Evolutionary conservation across 257 asterid genomes (phyloP).

Genomic region (Ligustrum vulgare): DNA sequence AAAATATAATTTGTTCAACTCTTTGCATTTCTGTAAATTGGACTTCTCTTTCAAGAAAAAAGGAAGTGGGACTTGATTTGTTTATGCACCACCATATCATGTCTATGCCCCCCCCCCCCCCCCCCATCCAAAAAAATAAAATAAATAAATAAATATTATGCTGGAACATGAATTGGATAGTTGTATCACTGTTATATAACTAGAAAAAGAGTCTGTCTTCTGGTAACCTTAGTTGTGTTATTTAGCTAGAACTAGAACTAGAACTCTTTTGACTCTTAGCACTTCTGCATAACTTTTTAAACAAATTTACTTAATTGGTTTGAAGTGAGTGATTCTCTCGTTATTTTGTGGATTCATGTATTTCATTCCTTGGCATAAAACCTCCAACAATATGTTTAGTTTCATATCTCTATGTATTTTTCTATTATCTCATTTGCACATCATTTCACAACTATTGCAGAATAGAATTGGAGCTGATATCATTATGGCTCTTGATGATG

Average conservation of each 20-base stretch:
- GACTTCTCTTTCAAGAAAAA: too few species aligned
- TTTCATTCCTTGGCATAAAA: background rate
- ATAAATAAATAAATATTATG: too few species aligned
- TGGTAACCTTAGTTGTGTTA: background rate
- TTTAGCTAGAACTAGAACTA: background rate
- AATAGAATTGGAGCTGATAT: slow-evolving; percentile 98
- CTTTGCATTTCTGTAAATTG: too few species aligned
- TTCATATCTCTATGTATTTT: background rate
- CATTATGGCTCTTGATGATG: slow-evolving; percentile 99
- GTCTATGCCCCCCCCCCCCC: too few species aligned
- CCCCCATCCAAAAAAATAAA: too few species aligned
- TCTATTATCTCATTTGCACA: slow-evolving; percentile 21
- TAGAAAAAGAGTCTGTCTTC: background rate
- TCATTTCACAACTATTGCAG: slow-evolving; percentile 49
- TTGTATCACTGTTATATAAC: background rate
- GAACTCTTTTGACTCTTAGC: background rate
- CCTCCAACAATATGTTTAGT: background rate
- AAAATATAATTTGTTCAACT: background rate
- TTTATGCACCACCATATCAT: background rate
- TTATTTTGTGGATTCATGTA: background rate
- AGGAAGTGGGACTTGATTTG: background rate
- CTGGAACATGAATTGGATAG: background rate
- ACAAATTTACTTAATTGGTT: background rate
- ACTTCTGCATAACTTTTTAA: background rate
- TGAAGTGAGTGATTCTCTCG: background rate